Base-by-base conservation (phyloP, 352 stramenopile species). In the Bremia lactucae region DNA sequence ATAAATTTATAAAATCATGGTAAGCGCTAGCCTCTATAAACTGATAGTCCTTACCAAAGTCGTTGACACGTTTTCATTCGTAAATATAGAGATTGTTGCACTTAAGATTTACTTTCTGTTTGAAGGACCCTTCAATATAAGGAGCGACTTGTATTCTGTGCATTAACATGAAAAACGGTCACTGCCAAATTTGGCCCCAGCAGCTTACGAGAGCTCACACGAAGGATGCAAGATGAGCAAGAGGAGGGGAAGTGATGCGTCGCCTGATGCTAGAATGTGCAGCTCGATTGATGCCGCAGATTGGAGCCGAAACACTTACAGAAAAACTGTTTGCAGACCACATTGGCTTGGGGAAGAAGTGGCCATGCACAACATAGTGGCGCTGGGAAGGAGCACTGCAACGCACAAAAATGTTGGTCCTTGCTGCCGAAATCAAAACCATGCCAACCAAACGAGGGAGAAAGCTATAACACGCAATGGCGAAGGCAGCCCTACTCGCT, bases 271-370 rank as follows among this genome's bases (percentile, higher is more conserved):
- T 65, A 44, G 70, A 79, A 55, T 60, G 61, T 4, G 44, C 61
- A 2, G 48, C 60, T 14, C 45, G 55, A 14, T 42, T 49, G 4
- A 62, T 49, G n/a, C 40, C 78, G 73, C 26, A 68, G 85, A 36
- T 55, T 85, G 36, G 70, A 85, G 58, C 49, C 85, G 38, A 50
- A 72, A n/a, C 68, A 84, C 16, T 41, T 82, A 24, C 74, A 83
- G 52, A 71, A 87, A 49, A 69, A 58, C 21, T 57, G 60, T 41
- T 38, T 60, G n/a, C 68, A 84, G 31, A 55, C 61, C 5, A 62
- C 62, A 78, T 24, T 68, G 85, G 46, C 58, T 85, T 2, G 72
- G 85, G 20, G 63, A 80, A 9, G 70, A 84, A 46, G 46, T 53
- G 6, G 52, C 61, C 4, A 61, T 64, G 49, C 70, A 82, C 31